Percentiles rank a stretch among this genome's conserved stretches.
phyloP scores from a whole-genome alignment of 306 rosid species.

The Biancaea sappan region DNA sequence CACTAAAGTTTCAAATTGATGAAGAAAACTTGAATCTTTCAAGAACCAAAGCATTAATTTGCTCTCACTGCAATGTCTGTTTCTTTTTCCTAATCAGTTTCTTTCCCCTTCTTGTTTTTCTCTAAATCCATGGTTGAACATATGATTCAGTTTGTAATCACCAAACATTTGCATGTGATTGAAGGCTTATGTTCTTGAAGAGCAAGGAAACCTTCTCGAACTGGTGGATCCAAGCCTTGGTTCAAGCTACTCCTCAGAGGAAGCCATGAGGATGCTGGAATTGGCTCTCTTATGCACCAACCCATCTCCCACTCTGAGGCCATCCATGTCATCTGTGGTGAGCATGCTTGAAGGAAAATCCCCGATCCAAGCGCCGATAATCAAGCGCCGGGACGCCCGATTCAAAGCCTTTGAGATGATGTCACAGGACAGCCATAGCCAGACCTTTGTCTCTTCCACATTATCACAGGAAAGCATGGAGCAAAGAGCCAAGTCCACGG shows the following conservation, averaged over 20 bases:
- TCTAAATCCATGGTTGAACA: conserved; percentile 5
- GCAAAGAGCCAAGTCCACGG: conserved; percentile 39
- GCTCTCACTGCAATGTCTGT: background rate
- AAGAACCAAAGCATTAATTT: background rate
- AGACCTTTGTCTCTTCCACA: conserved; percentile 43
- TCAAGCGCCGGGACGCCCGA: conserved; percentile 50
- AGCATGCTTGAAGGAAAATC: conserved; percentile 81
- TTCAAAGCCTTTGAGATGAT: conserved; percentile 59
- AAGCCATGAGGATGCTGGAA: conserved; percentile 67
- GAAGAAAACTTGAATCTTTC: too few species aligned
- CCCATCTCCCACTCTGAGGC: conserved; percentile 76
- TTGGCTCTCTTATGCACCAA: conserved; percentile 74
- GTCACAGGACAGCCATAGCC: conserved; percentile 61
- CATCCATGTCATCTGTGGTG: conserved; percentile 78
- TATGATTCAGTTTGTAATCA: conserved; percentile 12
- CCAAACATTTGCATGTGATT: conserved; percentile 7
- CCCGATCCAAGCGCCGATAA: conserved; percentile 47
- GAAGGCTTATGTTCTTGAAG: conserved; percentile 80
- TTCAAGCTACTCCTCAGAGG: conserved; percentile 53
- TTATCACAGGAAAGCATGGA: conserved; percentile 44
- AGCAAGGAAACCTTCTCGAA: conserved; percentile 77
- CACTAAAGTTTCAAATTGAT: background rate
- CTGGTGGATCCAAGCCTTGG: conserved; percentile 69
- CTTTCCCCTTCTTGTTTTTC: conserved; percentile 9
- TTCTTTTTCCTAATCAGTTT: too few species aligned